Percentiles rank a stretch among this genome's conserved stretches.
Conservation (phyloP, 495 filamentous ascomycete genomes). For the Letharia columbiana region DNA sequence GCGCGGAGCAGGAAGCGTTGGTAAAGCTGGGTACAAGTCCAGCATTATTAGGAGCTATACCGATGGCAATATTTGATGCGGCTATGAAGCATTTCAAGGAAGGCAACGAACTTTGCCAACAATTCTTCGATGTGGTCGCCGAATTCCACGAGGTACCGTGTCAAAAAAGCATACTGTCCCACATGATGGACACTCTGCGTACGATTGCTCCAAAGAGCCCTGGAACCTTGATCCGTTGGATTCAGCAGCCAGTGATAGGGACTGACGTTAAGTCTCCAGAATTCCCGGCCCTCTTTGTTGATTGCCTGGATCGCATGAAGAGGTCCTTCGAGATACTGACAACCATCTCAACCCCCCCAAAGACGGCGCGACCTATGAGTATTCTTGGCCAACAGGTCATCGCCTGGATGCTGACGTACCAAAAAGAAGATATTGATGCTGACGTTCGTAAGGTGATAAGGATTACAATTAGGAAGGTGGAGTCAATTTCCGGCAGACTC, state of each 20-base stretch:
- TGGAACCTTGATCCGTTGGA: conserved; percentile 56
- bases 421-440: conserved; percentile 51
- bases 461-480: conserved; percentile 41
- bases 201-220: conserved; percentile 49
- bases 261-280: conserved; percentile 51
- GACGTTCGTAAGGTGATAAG: conserved; percentile 57
- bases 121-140: conserved; percentile 74
- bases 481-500: conserved; percentile 12
- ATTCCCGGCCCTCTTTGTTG: conserved; percentile 65
- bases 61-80: conserved; percentile 83
- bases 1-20: conserved; percentile 43
- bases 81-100: conserved; percentile 69
- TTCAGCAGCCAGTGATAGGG: conserved; percentile 61
- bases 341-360: not conserved
- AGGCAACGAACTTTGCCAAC: conserved; percentile 52
- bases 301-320: conserved; percentile 52
- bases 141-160: conserved; percentile 57
- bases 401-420: conserved; percentile 50
- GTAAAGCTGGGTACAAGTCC: conserved; percentile 66
- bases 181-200: conserved; percentile 59
- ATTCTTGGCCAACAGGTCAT: conserved; percentile 47
- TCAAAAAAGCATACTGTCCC: conserved; percentile 59
- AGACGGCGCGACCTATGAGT: conserved; percentile 22
- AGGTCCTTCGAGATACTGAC: conserved; percentile 14
- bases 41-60: conserved; percentile 80